Evolutionary conservation across 495 filamentous ascomycete species (phyloP).

Genomic region (Xylaria telfairii): DNA sequence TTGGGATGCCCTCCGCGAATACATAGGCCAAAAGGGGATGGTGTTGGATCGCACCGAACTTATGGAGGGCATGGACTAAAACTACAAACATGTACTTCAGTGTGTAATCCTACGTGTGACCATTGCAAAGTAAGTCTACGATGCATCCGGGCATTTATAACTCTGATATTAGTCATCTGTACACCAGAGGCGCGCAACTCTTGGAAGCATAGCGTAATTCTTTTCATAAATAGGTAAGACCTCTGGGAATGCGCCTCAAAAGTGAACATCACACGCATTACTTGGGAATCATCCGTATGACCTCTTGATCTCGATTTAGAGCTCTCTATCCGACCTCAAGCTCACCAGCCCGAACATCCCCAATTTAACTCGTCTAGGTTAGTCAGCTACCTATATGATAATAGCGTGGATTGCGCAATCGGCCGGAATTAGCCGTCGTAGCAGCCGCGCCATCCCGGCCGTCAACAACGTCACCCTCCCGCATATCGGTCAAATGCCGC

Average conservation of each 20-base stretch:
- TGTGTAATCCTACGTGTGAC: conserved; percentile 4
- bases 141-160: neutral
- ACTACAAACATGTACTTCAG: conserved; percentile 3
- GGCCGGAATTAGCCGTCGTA: conserved; percentile 14
- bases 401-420: conserved; percentile 7
- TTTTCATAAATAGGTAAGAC: neutral
- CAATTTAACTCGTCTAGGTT: neutral
- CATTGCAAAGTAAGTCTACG: neutral
- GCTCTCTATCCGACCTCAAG: neutral
- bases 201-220: neutral
- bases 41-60: conserved; percentile 83
- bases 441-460: neutral
- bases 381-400: neutral
- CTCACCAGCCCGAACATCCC: neutral
- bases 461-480: neutral
- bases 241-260: neutral
- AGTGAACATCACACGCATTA: neutral
- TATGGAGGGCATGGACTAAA: conserved; percentile 88
- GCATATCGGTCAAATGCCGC: neutral
- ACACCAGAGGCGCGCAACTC: neutral
- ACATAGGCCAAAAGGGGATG: conserved; percentile 81
- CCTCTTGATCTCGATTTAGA: neutral
- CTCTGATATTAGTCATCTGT: neutral
- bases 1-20: conserved; percentile 84
- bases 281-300: neutral